Base-by-base conservation (phyloP, 2,329 filamentous ascomycete species). In the Neonectria hederae region DNA sequence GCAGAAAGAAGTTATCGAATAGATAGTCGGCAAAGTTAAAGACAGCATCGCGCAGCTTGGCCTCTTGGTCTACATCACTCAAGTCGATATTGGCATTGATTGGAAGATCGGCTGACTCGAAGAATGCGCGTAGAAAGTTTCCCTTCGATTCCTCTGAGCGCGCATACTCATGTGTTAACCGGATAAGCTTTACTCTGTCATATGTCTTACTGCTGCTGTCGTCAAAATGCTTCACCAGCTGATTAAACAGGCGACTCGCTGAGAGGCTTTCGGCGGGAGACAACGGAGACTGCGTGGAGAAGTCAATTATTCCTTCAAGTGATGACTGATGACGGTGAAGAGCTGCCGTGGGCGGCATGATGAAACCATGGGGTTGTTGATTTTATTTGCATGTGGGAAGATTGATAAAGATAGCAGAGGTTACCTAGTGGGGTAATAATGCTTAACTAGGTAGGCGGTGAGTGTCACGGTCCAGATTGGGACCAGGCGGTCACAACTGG, bases 1-100 rank as follows among this genome's bases (percentile, higher is more conserved):
- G 55, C 1, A 63, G 26, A 51, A 63, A 63, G 49, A 63, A 63
- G 26, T 59, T 63, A 9, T 63, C 49, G 14, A 63, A 2, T 6
- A 63, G 43, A 28, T 63, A 59, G 17, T 63, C 61, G 11, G 30
- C 30, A 32, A 51, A 24, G 7, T 26, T 26, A 7, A 26, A 4
- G 7, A 26, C 4, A 4, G 24, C 24, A 26, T 26, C 24, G 24
- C 24, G 24, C 4, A 26, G 4, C 24, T 26, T 26, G 24, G 24
- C 24, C 24, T 26, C 24, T 26, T 7, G 4, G 24, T 26, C 24
- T 7, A 7, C 24, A 26, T 26, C 24, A 7, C 24, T 26, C 24
- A 26, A 26, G 24, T 26, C 24, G 7, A 28, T 28, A 26, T 26
- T 7, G 4, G 24, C 24, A 4, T 26, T 7, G 7, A 26, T 26